Percentiles rank a stretch among this genome's conserved stretches.
Evolutionary conservation across 495 filamentous ascomycete species (phyloP).

Genomic region (Cercophora samala): DNA sequence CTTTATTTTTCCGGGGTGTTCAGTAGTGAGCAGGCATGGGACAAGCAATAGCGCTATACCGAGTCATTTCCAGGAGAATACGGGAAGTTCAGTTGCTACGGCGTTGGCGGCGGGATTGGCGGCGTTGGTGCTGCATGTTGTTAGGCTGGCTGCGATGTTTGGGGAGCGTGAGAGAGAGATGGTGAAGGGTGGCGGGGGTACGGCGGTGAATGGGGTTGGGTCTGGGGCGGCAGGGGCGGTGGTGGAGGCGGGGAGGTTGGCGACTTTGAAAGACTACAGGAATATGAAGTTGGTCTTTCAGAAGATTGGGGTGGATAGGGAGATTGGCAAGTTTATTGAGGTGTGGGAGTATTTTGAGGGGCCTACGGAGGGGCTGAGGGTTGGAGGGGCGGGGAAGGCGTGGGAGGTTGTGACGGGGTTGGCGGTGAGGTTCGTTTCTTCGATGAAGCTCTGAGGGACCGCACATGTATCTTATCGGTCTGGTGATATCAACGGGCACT

Average conservation of each 20-base stretch:
- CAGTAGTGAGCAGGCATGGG: not conserved
- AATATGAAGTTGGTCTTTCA: not conserved
- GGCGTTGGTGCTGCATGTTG: constrained; percentile 16
- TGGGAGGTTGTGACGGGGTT: not conserved
- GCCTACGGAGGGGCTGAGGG: not conserved
- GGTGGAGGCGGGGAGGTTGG: not conserved
- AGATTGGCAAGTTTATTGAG: not conserved
- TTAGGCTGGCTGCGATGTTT: constrained; percentile 9
- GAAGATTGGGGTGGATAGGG: not conserved
- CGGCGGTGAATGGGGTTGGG: not conserved
- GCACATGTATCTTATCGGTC: too few species aligned
- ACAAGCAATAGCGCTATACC: not conserved
- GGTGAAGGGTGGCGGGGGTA: not conserved
- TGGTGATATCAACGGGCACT: too few species aligned
- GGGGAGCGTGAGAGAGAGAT: not conserved
- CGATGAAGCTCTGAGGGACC: not conserved
- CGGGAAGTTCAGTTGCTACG: constrained; percentile 20
- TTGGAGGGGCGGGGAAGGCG: not conserved
- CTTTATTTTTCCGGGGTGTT: constrained; percentile 14
- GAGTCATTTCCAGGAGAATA: constrained; percentile 10
- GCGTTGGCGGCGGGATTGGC: constrained; percentile 18
- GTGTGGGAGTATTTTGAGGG: not conserved
- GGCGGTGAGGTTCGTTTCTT: not conserved
- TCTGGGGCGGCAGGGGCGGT: not conserved
- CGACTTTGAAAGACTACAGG: not conserved